Base-by-base conservation (phyloP, 768 basidiomycete species). In the Cyclocybe cylindracea region DNA sequence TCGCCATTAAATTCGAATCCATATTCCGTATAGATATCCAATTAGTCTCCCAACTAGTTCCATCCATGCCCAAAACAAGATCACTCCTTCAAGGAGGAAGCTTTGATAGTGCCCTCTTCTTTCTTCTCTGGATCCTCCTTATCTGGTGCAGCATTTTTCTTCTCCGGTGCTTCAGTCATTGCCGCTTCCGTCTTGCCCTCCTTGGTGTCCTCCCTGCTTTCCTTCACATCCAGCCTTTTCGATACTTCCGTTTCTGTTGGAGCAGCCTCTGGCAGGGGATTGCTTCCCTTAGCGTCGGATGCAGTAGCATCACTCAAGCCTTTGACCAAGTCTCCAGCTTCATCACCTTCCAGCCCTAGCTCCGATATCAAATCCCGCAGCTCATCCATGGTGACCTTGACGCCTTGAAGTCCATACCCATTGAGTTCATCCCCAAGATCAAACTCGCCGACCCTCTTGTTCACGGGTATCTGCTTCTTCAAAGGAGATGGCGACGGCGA, bases 331-430 rank as follows among this genome's bases (percentile, higher is more conserved):
- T 91, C 87, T 2, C 78, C 83, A 5, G 89, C 89, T n/a, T 87
- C 89, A 39, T 88, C 85, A 6, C 82, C 88, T 19, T 79, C 84
- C 18, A 94, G 74, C 10, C 91, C 90, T 19, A 94, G 75, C 56
- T 91, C 87, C 38, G 80, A 80, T 5, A 93, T 82, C 35, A 94
- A 70, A 53, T 84, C 80, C 54, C 68, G 68, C 56, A 94, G 71
- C 48, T 94, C 92, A 31, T 87, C 86, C 50, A 86, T 80, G 3
- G 90, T 89, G 18, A 87, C 86, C 57, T 83, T 82, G 18, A 94
- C 81, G 4, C 89, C 91, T 61, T 89, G 85, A 41, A 94, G 63
- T 10, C 89, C 89, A 58, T 77, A 85, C 8, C 86, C 89, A 31
- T 77, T 73, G 43, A 94, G 75, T 54, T 86, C 83, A 2, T 82